Percentiles rank a stretch among this genome's conserved stretches.
These are phyloP conservation scores for Plasmodium ovale DNA, from an alignment of 169 alveolate genomes.

Conservation along the genomic window DNA sequence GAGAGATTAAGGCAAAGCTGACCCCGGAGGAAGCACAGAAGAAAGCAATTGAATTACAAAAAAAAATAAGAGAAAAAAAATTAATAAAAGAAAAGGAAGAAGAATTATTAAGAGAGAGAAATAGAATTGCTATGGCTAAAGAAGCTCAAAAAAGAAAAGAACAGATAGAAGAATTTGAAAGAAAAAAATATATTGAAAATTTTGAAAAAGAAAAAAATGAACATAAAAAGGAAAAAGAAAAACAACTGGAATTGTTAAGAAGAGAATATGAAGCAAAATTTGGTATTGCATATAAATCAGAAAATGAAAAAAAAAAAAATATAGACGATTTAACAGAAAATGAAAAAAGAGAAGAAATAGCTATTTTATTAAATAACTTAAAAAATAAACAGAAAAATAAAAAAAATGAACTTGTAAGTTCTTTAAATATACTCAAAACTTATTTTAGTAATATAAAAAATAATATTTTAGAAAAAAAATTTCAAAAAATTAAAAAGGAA, in stretches of 20 bases:
- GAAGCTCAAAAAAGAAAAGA: slow-evolving; percentile 73
- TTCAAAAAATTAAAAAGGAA: slow-evolving; percentile 69
- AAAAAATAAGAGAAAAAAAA: slow-evolving; percentile 70
- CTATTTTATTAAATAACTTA: slow-evolving; percentile 66
- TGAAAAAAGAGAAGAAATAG: slow-evolving; percentile 72
- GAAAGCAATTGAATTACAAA: slow-evolving; percentile 68
- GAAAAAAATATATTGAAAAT: slow-evolving; percentile 39
- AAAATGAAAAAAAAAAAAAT: slow-evolving; percentile 35
- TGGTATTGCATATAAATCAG: slow-evolving; percentile 50
- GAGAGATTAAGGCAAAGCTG: slow-evolving; percentile 19
- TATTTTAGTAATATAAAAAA: slow-evolving; percentile 52
- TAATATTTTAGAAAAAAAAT: slow-evolving; percentile 66
- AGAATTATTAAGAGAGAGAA: slow-evolving; percentile 66
- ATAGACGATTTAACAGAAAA: slow-evolving; percentile 62
- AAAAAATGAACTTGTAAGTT: slow-evolving; percentile 36
- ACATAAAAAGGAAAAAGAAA: slow-evolving; percentile 74
- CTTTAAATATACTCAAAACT: slow-evolving; percentile 45
- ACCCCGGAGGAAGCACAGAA: slow-evolving; percentile 72
- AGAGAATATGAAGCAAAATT: slow-evolving; percentile 76
- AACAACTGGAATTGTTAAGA: slow-evolving; percentile 61
- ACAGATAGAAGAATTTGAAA: slow-evolving; percentile 74
- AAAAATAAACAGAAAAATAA: slow-evolving; percentile 69
- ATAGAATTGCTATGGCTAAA: slow-evolving; percentile 71
- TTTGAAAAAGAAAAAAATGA: slow-evolving; percentile 71
- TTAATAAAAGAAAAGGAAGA: slow-evolving; percentile 70